Conservation (phyloP, 78 protist genomes). For the Dictyostelium firmibasis region DNA sequence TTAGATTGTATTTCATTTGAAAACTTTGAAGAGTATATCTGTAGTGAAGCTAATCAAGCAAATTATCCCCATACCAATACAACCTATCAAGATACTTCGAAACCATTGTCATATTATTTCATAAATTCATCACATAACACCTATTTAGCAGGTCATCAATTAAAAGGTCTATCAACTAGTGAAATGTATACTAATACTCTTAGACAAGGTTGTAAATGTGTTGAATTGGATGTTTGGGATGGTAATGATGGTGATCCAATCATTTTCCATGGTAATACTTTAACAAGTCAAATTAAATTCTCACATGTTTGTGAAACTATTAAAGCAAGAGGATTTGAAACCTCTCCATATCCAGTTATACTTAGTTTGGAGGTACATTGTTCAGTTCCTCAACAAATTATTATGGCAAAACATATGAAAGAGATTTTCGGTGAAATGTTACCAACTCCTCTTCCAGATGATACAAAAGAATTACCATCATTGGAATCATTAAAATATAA, state of each 20-base stretch:
- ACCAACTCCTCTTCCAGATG: background rate
- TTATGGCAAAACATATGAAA: constrained; percentile 57
- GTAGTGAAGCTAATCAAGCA: background rate
- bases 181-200: constrained; percentile 80
- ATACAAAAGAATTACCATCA: constrained; percentile 10
- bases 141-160: constrained; percentile 91
- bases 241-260: constrained; percentile 91
- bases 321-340: constrained; percentile 69
- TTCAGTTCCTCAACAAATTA: constrained; percentile 55
- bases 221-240: constrained; percentile 94
- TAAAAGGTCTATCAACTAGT: constrained; percentile 70
- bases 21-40: constrained; percentile 16
- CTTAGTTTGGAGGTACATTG: constrained; percentile 90
- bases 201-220: constrained; percentile 87
- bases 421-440: constrained; percentile 50
- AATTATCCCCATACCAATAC: background rate
- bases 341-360: constrained; percentile 90
- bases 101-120: constrained; percentile 87
- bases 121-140: constrained; percentile 93
- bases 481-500: constrained; percentile 37
- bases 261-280: constrained; percentile 94
- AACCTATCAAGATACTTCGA: constrained; percentile 73
- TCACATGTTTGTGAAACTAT: constrained; percentile 77
- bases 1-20: constrained; percentile 18
- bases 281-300: constrained; percentile 83